Percentiles rank a stretch among this genome's conserved stretches.
Conservation (phyloP, 2,329 filamentous ascomycete species). For the Diaporthe humulicola region DNA sequence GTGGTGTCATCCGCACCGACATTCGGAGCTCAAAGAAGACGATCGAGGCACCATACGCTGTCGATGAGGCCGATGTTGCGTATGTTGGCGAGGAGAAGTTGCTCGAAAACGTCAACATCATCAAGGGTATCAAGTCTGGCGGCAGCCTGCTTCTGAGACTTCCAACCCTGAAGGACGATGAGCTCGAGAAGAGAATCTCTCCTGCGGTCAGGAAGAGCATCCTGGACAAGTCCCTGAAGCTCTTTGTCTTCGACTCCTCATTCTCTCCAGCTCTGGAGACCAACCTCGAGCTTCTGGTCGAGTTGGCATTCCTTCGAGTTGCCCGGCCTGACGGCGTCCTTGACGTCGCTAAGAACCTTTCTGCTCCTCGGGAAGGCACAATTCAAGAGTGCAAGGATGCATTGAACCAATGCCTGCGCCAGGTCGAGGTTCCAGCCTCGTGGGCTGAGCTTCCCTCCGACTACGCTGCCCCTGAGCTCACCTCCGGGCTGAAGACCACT, state of each 20-base stretch:
- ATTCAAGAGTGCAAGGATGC: conserved; percentile 73
- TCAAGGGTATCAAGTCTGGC: conserved; percentile 77
- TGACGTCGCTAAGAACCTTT: conserved; percentile 75
- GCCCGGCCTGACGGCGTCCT: conserved; percentile 76
- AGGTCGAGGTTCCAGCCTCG: conserved; percentile 81
- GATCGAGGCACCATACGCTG: conserved; percentile 85
- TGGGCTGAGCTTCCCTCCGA: conserved; percentile 82
- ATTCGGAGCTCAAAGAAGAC: conserved; percentile 86
- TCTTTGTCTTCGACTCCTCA: conserved; percentile 82
- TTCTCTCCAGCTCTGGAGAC: conserved; percentile 77
- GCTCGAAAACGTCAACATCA: conserved; percentile 81
- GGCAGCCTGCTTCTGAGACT: conserved; percentile 83
- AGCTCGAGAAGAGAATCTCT: conserved; percentile 88
- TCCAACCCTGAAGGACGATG: conserved; percentile 85
- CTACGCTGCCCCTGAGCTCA: conserved; percentile 64
- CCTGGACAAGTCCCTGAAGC: conserved; percentile 75
- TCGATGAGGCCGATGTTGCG: conserved; percentile 82
- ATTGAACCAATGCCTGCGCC: conserved; percentile 77
- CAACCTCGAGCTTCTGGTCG: conserved; percentile 75
- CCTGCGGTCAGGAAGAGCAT: conserved; percentile 78
- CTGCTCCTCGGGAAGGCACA: conserved; percentile 64
- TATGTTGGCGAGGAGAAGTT: conserved; percentile 86
- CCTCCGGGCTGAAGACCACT: conserved; percentile 77
- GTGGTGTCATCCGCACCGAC: conserved; percentile 86
- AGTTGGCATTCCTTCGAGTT: conserved; percentile 87